Evolutionary conservation across 805 yeast species (phyloP), one percentile per base, ranked within the genome.

Genomic region (Suhomyces xylopsoci): DNA sequence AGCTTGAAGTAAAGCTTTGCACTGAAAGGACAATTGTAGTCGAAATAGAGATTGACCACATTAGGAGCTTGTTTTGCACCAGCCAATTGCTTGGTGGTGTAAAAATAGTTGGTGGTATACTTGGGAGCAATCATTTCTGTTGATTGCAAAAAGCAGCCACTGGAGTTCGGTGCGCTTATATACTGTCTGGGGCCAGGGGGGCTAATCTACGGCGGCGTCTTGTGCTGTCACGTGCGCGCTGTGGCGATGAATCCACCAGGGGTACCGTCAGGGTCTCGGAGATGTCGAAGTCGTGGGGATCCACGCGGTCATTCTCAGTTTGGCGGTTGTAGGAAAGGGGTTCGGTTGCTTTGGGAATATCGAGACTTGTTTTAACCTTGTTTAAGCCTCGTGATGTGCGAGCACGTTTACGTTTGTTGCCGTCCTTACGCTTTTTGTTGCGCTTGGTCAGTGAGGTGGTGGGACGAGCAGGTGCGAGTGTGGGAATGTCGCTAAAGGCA

Each of bases 1-100:
- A 89, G 64, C 51, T 83, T 84, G 51, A 73, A 68, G 73, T 79
- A 90, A 47, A 88, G 59, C 65, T 84, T 88, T 40, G 78, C 85
- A 55, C 87, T 80, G 69, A 80, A 90, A 1, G 87, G 92, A 67
- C 97, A 90, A 55, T 84, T 82, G 74, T 86, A 88, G 68, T 88
- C 96, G 47, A 88, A 64, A 64, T 79, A 88, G 32, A 88, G 58
- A 59, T 87, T 89, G 52, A 89, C 77, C 2, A 66, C 78, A 65
- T 67, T 80, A 54, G 74, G 76, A 14, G 65, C 60, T 10, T 48
- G 51, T 24, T 49, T 50, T 9, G 53, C 48, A 9, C 40, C 38
- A 3, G 62, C 53, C 43, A 66, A 52, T 19, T 63, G 53, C 20
- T 58, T 56, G 26, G 61, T 54, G 8, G 64, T 24, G 52, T 63